Conservation (phyloP, 345 rosid genomes). For the Theobroma cacao region DNA sequence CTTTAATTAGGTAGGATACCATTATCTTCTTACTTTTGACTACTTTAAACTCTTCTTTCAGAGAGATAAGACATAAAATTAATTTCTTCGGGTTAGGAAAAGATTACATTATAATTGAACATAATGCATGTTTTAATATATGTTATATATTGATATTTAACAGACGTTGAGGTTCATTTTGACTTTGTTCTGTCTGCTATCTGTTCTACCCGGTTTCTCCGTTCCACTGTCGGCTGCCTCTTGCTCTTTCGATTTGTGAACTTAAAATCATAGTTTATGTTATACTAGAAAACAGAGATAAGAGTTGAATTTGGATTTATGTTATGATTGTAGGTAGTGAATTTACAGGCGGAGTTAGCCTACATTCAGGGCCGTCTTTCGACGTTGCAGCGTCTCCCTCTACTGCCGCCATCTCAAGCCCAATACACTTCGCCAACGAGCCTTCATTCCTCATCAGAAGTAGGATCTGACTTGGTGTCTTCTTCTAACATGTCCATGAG, state of each 20-base stretch:
- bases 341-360: constrained; percentile 77
- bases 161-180: not conserved
- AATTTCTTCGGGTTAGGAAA: not conserved
- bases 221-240: not conserved
- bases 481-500: constrained; percentile 25
- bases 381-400: constrained; percentile 39
- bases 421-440: constrained; percentile 16
- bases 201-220: not conserved
- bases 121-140: not conserved
- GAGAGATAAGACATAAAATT: not conserved
- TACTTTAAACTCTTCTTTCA: not conserved
- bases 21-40: not conserved
- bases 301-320: too few relatives aligned
- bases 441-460: constrained; percentile 14
- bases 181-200: not conserved
- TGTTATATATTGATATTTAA: not conserved
- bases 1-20: constrained; percentile 1
- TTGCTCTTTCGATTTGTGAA: not conserved
- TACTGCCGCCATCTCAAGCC: constrained; percentile 18
- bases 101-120: not conserved
- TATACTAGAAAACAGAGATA: too few relatives aligned
- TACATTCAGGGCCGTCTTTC: constrained; percentile 63
- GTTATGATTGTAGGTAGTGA: constrained; percentile 46
- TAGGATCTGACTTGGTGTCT: constrained; percentile 19
- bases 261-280: too few relatives aligned